These are phyloP conservation scores for Trichocomaceae sp. DNA, from an alignment of 2,329 filamentous ascomycete genomes.

Conservation along the genomic window DNA sequence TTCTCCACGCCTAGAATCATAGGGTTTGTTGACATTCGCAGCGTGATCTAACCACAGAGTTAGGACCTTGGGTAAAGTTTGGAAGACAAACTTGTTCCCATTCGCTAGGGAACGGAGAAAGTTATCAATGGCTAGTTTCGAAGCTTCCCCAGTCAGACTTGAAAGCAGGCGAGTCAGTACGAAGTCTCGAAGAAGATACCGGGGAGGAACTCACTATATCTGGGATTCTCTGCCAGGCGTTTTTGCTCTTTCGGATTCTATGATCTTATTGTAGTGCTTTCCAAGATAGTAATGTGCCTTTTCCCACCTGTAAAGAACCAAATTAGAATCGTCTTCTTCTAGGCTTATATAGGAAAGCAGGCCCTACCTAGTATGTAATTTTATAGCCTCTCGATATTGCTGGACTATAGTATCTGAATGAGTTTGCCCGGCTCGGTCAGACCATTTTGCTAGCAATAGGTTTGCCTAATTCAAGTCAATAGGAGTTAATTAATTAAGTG, in stretches of 20 bases:
- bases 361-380: slow-evolving; percentile 31
- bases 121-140: slow-evolving; percentile 87
- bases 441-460: slow-evolving; percentile 90
- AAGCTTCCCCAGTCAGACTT: slow-evolving; percentile 68
- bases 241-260: slow-evolving; percentile 79
- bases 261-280: slow-evolving; percentile 91
- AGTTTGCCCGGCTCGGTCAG: slow-evolving; percentile 89
- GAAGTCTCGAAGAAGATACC: slow-evolving; percentile 3
- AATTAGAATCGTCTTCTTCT: neutral
- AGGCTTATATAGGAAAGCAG: neutral
- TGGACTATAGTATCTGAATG: slow-evolving; percentile 71
- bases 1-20: slow-evolving; percentile 46
- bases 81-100: slow-evolving; percentile 92
- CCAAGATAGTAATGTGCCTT: slow-evolving; percentile 97
- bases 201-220: slow-evolving; percentile 44
- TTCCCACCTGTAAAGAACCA: slow-evolving; percentile 62
- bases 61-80: slow-evolving; percentile 82
- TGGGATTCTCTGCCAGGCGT: slow-evolving; percentile 71
- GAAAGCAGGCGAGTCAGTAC: slow-evolving; percentile 22
- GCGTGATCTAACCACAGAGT: slow-evolving; percentile 94
- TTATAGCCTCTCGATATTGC: slow-evolving; percentile 70
- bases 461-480: slow-evolving; percentile 53
- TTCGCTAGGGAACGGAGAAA: slow-evolving; percentile 80
- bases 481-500: slow-evolving; percentile 5
- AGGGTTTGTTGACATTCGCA: slow-evolving; percentile 59